Base-by-base conservation (phyloP, 2,329 filamentous ascomycete species). In the Cladosporium sp. region DNA sequence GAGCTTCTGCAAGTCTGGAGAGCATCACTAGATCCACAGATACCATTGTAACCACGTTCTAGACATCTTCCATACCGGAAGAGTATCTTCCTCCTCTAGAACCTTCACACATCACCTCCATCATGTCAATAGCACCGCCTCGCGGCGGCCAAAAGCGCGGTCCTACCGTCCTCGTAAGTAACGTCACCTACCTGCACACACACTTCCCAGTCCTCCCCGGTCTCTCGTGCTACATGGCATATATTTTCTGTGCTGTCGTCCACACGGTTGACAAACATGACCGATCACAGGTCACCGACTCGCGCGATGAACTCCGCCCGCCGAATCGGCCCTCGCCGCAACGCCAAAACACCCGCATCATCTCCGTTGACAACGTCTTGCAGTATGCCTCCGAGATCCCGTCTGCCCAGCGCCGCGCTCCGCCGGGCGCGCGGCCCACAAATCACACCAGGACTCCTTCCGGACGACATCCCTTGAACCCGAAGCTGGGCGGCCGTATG, bases 301-400 rank as follows among this genome's bases (percentile, higher is more conserved):
- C 36, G 24, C 38, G 43, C 47, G 47, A 43, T 37, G 36, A 44
- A 41, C 47, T 32, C 43, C 27, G 37, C 45, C 32, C 49, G 11
- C 43, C 18, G 12, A 45, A 54, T 42, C 56, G 58, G 41, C 58
- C 61, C 17, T 52, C 56, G 40, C 43, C 54, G 17, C 55, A 58
- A 44, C 56, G 60, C 39, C 47, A 53, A 12, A 58, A 75, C 78
- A 59, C 91, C 83, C 75, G 87, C 82, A 61, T 88, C 68, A 89
- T 97, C 66, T 83, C 79, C 13, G 92, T 99, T 68, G 93, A 99
- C 73, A 95, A 92, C 66, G 88, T 97, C 58, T 83, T 99, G 4
- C 90, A 95, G 68, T 89, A 95, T 73, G 86, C 90, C 53, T 93
- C 89, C 43, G 91, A 96, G 64, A 93, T 99, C 36, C 93, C 93